Percentiles rank a stretch among this genome's conserved stretches.
Conservation (phyloP, 2,329 filamentous ascomycete genomes). For the Fusarium caatingaense region DNA sequence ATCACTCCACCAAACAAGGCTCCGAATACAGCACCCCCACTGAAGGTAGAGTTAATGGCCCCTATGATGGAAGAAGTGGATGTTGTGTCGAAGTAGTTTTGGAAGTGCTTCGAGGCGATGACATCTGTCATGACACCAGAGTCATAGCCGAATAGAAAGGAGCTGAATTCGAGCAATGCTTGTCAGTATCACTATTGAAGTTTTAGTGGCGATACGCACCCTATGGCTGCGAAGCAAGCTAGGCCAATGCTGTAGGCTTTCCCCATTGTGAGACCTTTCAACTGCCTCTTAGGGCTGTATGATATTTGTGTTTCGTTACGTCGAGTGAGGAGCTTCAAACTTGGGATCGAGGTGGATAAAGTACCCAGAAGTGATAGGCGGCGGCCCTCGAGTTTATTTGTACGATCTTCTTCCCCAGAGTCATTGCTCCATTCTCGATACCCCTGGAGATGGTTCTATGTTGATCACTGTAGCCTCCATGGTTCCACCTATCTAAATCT, state of each 20-base stretch:
- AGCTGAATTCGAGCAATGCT: constrained; percentile 36
- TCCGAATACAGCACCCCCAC: constrained; percentile 44
- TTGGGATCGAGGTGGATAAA: background rate
- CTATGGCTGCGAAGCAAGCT: constrained; percentile 56
- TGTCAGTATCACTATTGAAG: background rate
- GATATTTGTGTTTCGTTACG: background rate
- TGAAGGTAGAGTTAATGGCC: constrained; percentile 70
- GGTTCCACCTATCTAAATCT: constrained; percentile 14
- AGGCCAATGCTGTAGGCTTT: constrained; percentile 54
- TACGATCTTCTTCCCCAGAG: constrained; percentile 16
- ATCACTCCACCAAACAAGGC: constrained; percentile 50
- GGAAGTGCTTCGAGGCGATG: constrained; percentile 65
- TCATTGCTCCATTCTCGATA: constrained; percentile 4
- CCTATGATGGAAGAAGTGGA: constrained; percentile 58
- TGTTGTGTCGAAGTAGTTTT: constrained; percentile 63
- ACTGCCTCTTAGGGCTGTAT: background rate
- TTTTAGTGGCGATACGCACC: constrained; percentile 41
- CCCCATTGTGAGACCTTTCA: constrained; percentile 49
- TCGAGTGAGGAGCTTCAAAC: background rate
- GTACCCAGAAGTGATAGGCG: background rate
- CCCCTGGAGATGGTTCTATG: constrained; percentile 6
- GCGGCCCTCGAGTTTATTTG: constrained; percentile 33
- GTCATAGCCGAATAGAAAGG: constrained; percentile 59
- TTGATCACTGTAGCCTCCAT: constrained; percentile 3
- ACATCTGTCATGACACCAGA: constrained; percentile 57